These are phyloP conservation scores for Starmerella powellii DNA, from an alignment of 805 yeast genomes.

Conservation along the genomic window DNA sequence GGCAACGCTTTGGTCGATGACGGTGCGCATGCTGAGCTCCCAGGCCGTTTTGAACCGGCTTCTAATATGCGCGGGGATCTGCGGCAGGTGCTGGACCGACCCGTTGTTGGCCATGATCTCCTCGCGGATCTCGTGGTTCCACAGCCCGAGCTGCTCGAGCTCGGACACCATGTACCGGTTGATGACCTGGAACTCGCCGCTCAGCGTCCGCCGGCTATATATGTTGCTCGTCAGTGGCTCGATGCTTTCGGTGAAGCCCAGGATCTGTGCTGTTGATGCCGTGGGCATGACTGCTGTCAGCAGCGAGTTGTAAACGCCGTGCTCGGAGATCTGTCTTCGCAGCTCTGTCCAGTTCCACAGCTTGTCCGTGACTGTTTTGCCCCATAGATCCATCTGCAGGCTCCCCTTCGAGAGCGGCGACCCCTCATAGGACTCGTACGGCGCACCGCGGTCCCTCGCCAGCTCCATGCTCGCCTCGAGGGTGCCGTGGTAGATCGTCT, in stretches of 20 bases:
- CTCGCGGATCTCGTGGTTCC: constrained; percentile 66
- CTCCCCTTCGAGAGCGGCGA: constrained; percentile 78
- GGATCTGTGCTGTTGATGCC: constrained; percentile 87
- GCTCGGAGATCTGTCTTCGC: constrained; percentile 40
- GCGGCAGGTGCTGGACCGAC: constrained; percentile 61
- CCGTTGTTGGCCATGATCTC: constrained; percentile 65
- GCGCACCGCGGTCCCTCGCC: constrained; percentile 48
- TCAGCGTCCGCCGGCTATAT: constrained; percentile 71
- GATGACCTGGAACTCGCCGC: constrained; percentile 87
- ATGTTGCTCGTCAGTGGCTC: constrained; percentile 89
- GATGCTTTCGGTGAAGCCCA: constrained; percentile 85
- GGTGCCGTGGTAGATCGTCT: constrained; percentile 88
- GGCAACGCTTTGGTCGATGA: constrained; percentile 74
- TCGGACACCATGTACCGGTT: constrained; percentile 72
- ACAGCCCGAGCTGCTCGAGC: constrained; percentile 60
- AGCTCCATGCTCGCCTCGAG: constrained; percentile 72
- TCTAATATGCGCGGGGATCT: constrained; percentile 59
- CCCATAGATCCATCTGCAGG: constrained; percentile 81
- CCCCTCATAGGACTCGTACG: constrained; percentile 58
- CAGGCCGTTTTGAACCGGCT: constrained; percentile 76
- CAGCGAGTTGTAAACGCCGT: constrained; percentile 74
- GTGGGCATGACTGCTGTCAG: constrained; percentile 95
- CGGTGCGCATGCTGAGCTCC: constrained; percentile 74
- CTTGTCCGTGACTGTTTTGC: constrained; percentile 38
- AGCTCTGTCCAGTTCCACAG: constrained; percentile 68